Percentiles rank a stretch among this genome's conserved stretches.
phyloP scores from a whole-genome alignment of 139 green algal species.

The Chlorella sp. region DNA sequence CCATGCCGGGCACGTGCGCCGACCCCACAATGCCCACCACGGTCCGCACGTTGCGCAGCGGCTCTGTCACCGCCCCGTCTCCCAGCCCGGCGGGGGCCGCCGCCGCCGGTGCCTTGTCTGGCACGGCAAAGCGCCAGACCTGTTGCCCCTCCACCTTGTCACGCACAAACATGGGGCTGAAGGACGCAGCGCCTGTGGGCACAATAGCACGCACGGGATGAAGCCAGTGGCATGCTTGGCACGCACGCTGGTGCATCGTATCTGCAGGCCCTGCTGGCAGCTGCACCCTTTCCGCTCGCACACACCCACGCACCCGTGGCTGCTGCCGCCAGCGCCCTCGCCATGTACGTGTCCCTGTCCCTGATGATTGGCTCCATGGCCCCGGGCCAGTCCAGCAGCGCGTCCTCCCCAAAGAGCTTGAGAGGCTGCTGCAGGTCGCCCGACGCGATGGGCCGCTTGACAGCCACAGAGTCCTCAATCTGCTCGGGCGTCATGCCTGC shows the following conservation, averaged over 20 bases:
- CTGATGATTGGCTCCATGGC: conserved; percentile 63
- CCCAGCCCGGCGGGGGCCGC: conserved; percentile 47
- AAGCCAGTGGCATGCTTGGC: too few relatives aligned
- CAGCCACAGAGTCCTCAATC: conserved; percentile 68
- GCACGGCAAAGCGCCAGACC: conserved; percentile 66
- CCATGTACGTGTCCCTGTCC: conserved; percentile 81
- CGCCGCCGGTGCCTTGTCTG: conserved; percentile 13
- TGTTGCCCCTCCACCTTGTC: conserved; percentile 28
- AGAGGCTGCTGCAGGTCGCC: conserved; percentile 26
- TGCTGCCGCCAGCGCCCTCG: conserved; percentile 47
- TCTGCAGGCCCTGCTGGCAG: too few relatives aligned
- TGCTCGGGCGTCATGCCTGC: conserved; percentile 40
- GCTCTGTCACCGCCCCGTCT: conserved; percentile 46
- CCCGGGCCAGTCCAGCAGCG: conserved; percentile 78
- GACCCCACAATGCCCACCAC: conserved; percentile 81
- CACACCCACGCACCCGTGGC: conserved; percentile 42
- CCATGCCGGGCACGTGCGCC: conserved; percentile 79
- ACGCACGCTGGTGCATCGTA: too few relatives aligned
- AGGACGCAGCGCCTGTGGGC: not conserved
- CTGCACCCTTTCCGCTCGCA: too few relatives aligned
- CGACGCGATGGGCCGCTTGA: conserved; percentile 59
- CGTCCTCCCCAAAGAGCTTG: conserved; percentile 80
- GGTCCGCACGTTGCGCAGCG: conserved; percentile 12
- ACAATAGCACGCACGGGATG: not conserved
- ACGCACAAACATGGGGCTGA: conserved; percentile 44